Conservation (phyloP, 2,329 filamentous ascomycete species). For the Neophaeococcomyces aloes region DNA sequence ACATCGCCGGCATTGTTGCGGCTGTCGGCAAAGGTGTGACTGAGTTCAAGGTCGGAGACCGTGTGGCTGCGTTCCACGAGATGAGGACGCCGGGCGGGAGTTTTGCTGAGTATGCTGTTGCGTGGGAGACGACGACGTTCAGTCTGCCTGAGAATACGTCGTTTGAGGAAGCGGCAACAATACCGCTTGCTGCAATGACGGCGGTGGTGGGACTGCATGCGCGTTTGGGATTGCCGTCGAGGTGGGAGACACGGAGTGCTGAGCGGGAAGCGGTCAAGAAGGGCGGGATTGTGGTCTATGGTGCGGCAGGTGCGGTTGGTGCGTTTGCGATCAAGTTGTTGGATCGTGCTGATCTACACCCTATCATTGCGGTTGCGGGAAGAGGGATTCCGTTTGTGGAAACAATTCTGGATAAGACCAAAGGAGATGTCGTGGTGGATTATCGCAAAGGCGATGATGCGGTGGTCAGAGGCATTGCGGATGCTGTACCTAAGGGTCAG, state of each 20-base stretch:
- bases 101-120: slow-evolving; percentile 48
- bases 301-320: slow-evolving; percentile 47
- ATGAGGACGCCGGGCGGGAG: slow-evolving; percentile 42
- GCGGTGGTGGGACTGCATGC: slow-evolving; percentile 11
- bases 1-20: slow-evolving; percentile 43
- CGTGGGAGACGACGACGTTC: slow-evolving; percentile 44
- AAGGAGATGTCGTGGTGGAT: slow-evolving; percentile 50
- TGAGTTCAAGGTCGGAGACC: slow-evolving; percentile 46
- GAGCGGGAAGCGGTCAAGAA: not conserved
- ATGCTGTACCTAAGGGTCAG: slow-evolving; percentile 31
- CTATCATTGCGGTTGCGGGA: slow-evolving; percentile 51
- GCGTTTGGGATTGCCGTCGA: slow-evolving; percentile 11
- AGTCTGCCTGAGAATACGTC: slow-evolving; percentile 40
- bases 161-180: slow-evolving; percentile 39
- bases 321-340: slow-evolving; percentile 50
- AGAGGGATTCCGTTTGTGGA: slow-evolving; percentile 41
- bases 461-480: slow-evolving; percentile 37
- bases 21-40: slow-evolving; percentile 41
- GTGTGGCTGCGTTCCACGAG: slow-evolving; percentile 41
- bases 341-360: slow-evolving; percentile 46
- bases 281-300: slow-evolving; percentile 41
- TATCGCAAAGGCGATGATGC: slow-evolving; percentile 48
- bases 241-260: slow-evolving; percentile 6
- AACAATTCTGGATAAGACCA: slow-evolving; percentile 40
- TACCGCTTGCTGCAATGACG: slow-evolving; percentile 15